Evolutionary conservation across 1,284 basidiomycete genomes (phyloP).

Genomic region (Sanghuangporus weigelae): DNA sequence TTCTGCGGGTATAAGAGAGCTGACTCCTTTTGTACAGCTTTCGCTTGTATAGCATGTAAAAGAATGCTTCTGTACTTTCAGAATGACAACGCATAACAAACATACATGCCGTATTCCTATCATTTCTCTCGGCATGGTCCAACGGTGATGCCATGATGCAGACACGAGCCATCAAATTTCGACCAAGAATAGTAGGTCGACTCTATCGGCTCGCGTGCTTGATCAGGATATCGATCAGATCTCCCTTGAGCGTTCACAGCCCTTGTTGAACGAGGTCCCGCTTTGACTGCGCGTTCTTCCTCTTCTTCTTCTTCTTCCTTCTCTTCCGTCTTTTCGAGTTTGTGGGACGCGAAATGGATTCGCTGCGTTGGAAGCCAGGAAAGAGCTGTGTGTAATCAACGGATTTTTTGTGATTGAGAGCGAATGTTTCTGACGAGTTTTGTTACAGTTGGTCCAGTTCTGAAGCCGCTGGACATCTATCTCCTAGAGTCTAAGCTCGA

Average conservation of each 20-base stretch:
- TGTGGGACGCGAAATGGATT: not conserved
- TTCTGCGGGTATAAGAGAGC: not conserved
- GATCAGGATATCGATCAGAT: not conserved
- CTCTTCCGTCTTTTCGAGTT: not conserved
- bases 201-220: not conserved
- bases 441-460: slow-evolving; percentile 63
- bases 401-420: not conserved
- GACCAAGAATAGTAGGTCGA: not conserved
- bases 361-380: slow-evolving; percentile 18
- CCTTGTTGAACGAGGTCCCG: not conserved
- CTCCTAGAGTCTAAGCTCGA: slow-evolving; percentile 61
- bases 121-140: not conserved
- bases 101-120: too few species aligned
- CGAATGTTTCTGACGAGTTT: not conserved
- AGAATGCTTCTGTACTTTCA: not conserved
- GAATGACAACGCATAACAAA: not conserved
- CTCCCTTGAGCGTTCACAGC: not conserved
- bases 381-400: slow-evolving; percentile 17
- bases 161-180: not conserved
- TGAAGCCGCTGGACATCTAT: slow-evolving; percentile 66
- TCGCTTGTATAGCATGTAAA: not conserved
- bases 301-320: not conserved
- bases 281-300: not conserved
- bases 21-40: not conserved
- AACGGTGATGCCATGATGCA: not conserved